A percentile compares a stretch with the other conserved stretches of the same genome.
Conservation (phyloP, 495 filamentous ascomycete genomes). For the Stereocaulon alpinum region DNA sequence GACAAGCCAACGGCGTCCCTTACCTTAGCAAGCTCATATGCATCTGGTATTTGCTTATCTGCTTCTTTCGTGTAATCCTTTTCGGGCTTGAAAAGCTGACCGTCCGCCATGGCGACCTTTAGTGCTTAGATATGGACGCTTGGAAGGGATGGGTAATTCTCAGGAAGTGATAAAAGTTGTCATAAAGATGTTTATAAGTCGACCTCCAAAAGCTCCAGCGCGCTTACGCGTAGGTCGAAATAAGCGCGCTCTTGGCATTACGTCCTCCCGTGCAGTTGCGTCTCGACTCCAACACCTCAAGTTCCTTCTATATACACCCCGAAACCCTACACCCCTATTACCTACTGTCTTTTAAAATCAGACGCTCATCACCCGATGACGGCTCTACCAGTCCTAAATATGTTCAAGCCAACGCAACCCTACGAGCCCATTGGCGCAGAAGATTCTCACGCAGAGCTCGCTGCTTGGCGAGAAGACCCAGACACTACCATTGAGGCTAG, state of each 20-base stretch:
- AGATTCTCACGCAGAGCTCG: constrained; percentile 10
- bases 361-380: not conserved
- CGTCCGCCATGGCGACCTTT: constrained; percentile 43
- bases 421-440: not conserved
- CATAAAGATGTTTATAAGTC: not conserved
- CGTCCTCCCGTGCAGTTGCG: no score
- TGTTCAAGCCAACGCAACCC: constrained; percentile 10
- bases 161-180: not conserved
- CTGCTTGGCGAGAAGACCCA: constrained; percentile 7
- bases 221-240: not conserved
- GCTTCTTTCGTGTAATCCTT: constrained; percentile 82
- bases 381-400: not conserved
- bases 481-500: constrained; percentile 10
- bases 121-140: not conserved
- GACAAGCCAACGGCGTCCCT: not conserved
- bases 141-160: not conserved
- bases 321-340: no score
- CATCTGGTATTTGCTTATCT: constrained; percentile 82
- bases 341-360: no score
- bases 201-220: not conserved
- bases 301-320: no score
- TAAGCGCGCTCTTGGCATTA: constrained; percentile 5
- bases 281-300: no score
- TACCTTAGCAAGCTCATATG: constrained; percentile 80
- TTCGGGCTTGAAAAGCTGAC: constrained; percentile 51